Percentiles rank a stretch among this genome's conserved stretches.
Conservation (phyloP, 1,284 basidiomycete genomes). For the Pulveroboletus sp. region DNA sequence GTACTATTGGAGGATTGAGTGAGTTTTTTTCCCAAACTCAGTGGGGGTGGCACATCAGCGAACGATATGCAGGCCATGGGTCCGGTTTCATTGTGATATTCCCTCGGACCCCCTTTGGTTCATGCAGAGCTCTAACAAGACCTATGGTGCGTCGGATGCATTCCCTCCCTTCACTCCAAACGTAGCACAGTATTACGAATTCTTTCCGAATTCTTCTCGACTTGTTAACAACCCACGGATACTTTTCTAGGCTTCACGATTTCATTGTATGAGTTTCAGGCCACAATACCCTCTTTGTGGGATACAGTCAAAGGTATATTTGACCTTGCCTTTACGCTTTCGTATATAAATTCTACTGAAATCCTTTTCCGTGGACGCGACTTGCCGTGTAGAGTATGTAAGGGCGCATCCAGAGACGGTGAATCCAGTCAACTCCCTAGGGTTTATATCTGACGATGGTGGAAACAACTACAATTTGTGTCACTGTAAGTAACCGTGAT, state of each 20-base stretch:
- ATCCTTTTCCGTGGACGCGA: not conserved
- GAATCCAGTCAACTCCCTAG: slow-evolving; percentile 65
- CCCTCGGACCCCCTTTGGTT: slow-evolving; percentile 78
- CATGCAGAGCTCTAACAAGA: slow-evolving; percentile 77
- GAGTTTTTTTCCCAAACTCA: slow-evolving; percentile 11
- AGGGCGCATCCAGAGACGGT: slow-evolving; percentile 63
- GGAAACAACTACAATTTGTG: slow-evolving; percentile 76
- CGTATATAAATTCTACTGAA: not conserved
- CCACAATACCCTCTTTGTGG: slow-evolving; percentile 82
- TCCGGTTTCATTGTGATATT: slow-evolving; percentile 78
- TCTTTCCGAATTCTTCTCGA: not conserved
- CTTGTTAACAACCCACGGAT: slow-evolving; percentile 2
- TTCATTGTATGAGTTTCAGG: slow-evolving; percentile 74
- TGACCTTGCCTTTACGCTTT: not conserved
- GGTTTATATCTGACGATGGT: slow-evolving; percentile 71
- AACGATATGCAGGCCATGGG: slow-evolving; percentile 52
- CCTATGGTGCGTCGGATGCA: slow-evolving; percentile 54
- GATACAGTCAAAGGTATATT: slow-evolving; percentile 59
- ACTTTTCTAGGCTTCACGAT: slow-evolving; percentile 66
- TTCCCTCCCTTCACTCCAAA: not conserved
- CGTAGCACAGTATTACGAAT: not conserved
- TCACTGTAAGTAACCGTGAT: slow-evolving; percentile 60
- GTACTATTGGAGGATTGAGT: slow-evolving; percentile 84
- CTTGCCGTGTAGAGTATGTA: slow-evolving; percentile 48
- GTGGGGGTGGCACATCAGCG: slow-evolving; percentile 9